A percentile compares a stretch with the other conserved stretches of the same genome.
Conservation (phyloP, 2,329 filamentous ascomycete species). For the Venturia pyrina region DNA sequence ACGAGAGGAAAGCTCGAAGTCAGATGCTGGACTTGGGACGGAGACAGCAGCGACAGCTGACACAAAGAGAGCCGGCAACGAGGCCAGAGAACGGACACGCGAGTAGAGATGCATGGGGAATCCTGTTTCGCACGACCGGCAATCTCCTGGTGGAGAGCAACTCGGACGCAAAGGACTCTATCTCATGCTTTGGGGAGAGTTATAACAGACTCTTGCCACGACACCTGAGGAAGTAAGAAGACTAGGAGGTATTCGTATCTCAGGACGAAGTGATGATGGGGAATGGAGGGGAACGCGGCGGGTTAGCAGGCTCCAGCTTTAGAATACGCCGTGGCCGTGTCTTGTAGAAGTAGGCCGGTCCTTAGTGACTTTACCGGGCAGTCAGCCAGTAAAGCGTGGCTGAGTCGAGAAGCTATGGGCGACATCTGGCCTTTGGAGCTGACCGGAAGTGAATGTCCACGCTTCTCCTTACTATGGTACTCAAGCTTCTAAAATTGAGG, state of each 20-base stretch:
- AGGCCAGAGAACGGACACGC: constrained; percentile 1
- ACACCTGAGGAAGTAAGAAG: not conserved
- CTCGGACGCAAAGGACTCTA: constrained; percentile 1
- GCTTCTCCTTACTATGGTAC: too few species aligned
- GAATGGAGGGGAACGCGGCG: not conserved
- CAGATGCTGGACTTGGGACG: not conserved
- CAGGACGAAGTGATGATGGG: not conserved
- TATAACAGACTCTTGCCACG: not conserved
- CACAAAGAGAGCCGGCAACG: constrained; percentile 5
- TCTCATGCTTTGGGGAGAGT: not conserved
- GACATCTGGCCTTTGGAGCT: not conserved
- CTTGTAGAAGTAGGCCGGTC: not conserved
- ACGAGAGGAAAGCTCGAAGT: not conserved
- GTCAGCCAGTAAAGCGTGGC: not conserved
- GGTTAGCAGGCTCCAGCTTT: constrained; percentile 3
- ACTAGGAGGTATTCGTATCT: not conserved
- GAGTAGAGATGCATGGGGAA: constrained; percentile 8
- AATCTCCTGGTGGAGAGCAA: not conserved
- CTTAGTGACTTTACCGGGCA: too few species aligned
- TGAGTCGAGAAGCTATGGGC: not conserved
- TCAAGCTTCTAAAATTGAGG: too few species aligned
- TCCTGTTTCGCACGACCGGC: not conserved
- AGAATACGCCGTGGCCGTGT: too few species aligned
- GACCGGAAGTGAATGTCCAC: not conserved
- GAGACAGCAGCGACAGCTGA: constrained; percentile 1